A percentile compares a stretch with the other conserved stretches of the same genome.
These are phyloP conservation scores for Eragrostis tef DNA, from an alignment of 202 grass and related monocot species.

Conservation along the genomic window DNA sequence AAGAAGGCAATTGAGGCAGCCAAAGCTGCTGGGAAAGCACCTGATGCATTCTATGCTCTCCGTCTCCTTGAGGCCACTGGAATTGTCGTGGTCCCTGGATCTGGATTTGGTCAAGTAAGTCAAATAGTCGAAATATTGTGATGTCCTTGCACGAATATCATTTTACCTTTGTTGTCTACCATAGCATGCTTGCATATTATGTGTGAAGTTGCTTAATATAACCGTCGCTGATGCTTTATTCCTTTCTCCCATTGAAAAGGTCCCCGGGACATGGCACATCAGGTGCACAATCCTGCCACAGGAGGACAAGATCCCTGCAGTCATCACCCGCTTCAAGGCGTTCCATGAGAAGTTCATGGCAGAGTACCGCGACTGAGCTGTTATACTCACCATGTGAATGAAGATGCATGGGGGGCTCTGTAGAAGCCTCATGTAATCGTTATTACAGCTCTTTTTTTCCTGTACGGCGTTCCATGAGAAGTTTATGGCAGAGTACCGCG, in stretches of 20 bases:
- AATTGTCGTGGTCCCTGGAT: conserved; percentile 87
- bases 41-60: conserved; percentile 85
- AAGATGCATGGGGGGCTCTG: neutral
- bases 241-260: conserved; percentile 48
- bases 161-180: no score
- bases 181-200: no score
- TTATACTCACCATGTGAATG: conserved; percentile 8
- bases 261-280: conserved; percentile 92
- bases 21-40: conserved; percentile 69
- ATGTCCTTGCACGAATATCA: neutral
- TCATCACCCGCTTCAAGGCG: conserved; percentile 67
- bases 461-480: no score
- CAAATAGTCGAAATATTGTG: conserved; percentile 33
- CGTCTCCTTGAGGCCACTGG: conserved; percentile 87
- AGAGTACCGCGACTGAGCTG: conserved; percentile 53
- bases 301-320: conserved; percentile 91
- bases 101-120: conserved; percentile 90
- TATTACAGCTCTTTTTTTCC: no score
- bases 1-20: conserved; percentile 83
- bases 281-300: conserved; percentile 98
- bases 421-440: neutral
- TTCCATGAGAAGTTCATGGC: conserved; percentile 93
- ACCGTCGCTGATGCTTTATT: neutral
- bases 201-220: neutral
- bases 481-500: no score